These are phyloP conservation scores for Carex littledalei DNA, from an alignment of 176 grass and related monocot genomes.

Conservation along the genomic window DNA sequence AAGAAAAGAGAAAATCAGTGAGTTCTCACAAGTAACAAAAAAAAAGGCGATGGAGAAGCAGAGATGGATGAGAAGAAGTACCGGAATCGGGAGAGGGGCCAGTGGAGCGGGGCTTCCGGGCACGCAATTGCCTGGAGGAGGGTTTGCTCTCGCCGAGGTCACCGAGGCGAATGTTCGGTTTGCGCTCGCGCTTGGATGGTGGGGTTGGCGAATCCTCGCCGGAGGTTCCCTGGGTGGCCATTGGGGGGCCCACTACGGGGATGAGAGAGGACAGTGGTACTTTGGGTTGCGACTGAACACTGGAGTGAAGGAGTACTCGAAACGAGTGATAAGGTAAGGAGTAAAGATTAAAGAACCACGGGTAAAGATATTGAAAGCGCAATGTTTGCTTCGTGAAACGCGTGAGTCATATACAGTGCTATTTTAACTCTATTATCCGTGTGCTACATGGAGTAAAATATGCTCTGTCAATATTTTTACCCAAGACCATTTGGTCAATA, in stretches of 20 bases:
- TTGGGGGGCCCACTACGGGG: background rate
- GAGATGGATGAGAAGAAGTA: background rate
- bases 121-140: constrained; percentile 34
- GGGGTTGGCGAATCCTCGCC: background rate
- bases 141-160: constrained; percentile 58
- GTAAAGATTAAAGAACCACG: too few relatives aligned
- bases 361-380: too few relatives aligned
- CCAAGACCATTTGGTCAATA: too few relatives aligned
- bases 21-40: background rate
- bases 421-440: too few relatives aligned
- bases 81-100: too few relatives aligned
- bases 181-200: constrained; percentile 64
- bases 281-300: background rate
- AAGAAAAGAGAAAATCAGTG: background rate
- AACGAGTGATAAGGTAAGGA: too few relatives aligned
- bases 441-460: too few relatives aligned
- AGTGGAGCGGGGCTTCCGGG: constrained; percentile 29
- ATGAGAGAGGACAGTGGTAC: background rate
- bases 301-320: too few relatives aligned
- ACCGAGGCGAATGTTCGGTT: constrained; percentile 84
- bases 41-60: constrained; percentile 21
- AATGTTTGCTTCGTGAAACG: too few relatives aligned
- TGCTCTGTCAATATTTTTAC: too few relatives aligned
- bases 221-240: background rate
- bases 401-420: too few relatives aligned